phyloP scores from a whole-genome alignment of 75 land plant genomes.

The Adiantum capillusveneris region DNA sequence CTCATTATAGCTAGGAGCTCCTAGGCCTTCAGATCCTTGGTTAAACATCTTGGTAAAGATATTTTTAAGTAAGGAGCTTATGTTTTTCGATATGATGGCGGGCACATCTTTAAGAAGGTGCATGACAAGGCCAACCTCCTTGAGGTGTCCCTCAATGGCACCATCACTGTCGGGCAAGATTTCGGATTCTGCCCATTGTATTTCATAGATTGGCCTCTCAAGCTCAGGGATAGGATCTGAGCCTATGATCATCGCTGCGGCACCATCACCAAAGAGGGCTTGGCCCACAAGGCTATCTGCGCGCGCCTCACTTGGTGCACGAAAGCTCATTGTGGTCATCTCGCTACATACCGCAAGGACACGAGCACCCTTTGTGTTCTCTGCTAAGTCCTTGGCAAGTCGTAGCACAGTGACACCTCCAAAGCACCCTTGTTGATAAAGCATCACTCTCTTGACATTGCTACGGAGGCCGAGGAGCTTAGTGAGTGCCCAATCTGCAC shows the following conservation, averaged over 20 bases:
- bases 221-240: slow-evolving; percentile 27
- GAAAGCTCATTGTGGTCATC: slow-evolving; percentile 42
- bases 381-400: slow-evolving; percentile 49
- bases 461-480: slow-evolving; percentile 53
- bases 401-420: slow-evolving; percentile 46
- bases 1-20: slow-evolving; percentile 28
- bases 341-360: slow-evolving; percentile 49
- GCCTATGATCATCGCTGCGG: slow-evolving; percentile 39
- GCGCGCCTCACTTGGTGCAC: slow-evolving; percentile 41
- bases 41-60: slow-evolving; percentile 23
- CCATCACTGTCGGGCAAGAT: slow-evolving; percentile 46
- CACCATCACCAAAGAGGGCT: slow-evolving; percentile 51
- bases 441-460: slow-evolving; percentile 45
- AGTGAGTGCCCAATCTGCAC: slow-evolving; percentile 49
- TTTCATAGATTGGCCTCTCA: slow-evolving; percentile 33
- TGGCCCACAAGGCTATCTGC: slow-evolving; percentile 47
- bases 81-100: slow-evolving; percentile 48
- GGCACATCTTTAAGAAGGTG: slow-evolving; percentile 57
- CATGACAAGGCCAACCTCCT: slow-evolving; percentile 43
- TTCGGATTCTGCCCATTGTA: slow-evolving; percentile 27
- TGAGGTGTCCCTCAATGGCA: slow-evolving; percentile 38
- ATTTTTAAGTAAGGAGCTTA: slow-evolving; percentile 24
- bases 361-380: slow-evolving; percentile 43
- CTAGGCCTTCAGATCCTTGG: neutral
- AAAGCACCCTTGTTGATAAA: slow-evolving; percentile 58